Conservation (phyloP, 2,329 filamentous ascomycete genomes). For the Bretziella fagacearum region DNA sequence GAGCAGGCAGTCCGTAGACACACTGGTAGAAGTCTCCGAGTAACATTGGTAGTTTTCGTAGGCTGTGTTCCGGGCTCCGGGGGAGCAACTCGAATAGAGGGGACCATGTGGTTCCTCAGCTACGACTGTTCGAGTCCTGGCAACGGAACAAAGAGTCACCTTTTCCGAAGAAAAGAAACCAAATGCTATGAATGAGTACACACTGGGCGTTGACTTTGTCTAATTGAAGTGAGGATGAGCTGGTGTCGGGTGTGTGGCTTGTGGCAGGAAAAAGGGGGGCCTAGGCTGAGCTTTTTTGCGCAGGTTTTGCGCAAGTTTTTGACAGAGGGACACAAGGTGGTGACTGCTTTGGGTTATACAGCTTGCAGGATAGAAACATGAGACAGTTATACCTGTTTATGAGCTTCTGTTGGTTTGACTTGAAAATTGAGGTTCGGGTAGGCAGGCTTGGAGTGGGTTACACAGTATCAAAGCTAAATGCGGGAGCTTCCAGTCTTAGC, state of each 20-base stretch:
- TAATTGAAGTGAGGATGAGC: conserved; percentile 5
- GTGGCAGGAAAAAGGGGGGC: background rate
- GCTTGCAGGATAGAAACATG: background rate
- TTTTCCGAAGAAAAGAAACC: background rate
- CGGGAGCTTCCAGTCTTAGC: too few relatives aligned
- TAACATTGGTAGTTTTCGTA: conserved; percentile 1
- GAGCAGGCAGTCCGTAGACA: conserved; percentile 1
- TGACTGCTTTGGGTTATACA: too few relatives aligned
- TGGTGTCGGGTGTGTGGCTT: background rate
- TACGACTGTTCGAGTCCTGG: conserved; percentile 5
- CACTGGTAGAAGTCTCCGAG: conserved; percentile 7
- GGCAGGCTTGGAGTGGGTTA: too few relatives aligned
- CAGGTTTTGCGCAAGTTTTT: conserved; percentile 2
- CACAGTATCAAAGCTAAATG: too few relatives aligned
- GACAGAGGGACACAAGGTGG: too few relatives aligned
- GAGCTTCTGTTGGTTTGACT: too few relatives aligned
- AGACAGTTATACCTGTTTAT: too few relatives aligned
- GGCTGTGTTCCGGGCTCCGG: background rate
- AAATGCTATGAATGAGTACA: background rate
- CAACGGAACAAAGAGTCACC: background rate
- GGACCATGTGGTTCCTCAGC: background rate
- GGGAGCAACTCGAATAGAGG: conserved; percentile 6
- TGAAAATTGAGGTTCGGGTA: too few relatives aligned
- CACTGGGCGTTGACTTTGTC: background rate
- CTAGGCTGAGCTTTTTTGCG: conserved; percentile 7